A percentile compares a stretch with the other conserved stretches of the same genome.
Conservation (phyloP, 2,329 filamentous ascomycete genomes). For the Trichoderma brevicompactum region DNA sequence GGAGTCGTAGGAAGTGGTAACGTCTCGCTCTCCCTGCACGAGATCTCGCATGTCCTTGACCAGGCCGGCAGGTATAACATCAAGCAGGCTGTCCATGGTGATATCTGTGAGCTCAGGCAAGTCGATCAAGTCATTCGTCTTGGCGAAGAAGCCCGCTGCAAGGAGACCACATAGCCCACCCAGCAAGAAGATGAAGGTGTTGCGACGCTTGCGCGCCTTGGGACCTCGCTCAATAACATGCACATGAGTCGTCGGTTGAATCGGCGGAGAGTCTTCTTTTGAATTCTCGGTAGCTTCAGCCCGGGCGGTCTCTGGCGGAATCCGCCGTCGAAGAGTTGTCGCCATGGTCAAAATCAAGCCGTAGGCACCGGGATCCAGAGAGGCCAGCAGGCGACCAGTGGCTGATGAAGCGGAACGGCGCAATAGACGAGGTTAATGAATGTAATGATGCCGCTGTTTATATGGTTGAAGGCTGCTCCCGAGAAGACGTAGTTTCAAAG, state of each 20-base stretch:
- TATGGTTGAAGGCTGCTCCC: not conserved
- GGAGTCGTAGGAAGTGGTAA: conserved; percentile 85
- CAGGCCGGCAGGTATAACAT: conserved; percentile 84
- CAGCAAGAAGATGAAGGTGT: conserved; percentile 81
- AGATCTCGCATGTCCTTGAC: conserved; percentile 85
- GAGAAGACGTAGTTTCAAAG: not conserved
- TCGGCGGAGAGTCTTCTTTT: conserved; percentile 38
- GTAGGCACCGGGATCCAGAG: not conserved
- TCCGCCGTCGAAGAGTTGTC: conserved; percentile 43
- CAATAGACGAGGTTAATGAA: not conserved
- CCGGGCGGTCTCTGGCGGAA: conserved; percentile 34
- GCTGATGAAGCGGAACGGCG: not conserved
- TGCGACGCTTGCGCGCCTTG: conserved; percentile 71
- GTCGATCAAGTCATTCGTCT: conserved; percentile 86
- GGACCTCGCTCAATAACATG: conserved; percentile 51
- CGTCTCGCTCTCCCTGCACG: conserved; percentile 82
- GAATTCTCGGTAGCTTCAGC: conserved; percentile 32
- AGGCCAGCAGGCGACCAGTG: not conserved
- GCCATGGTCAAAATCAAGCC: conserved; percentile 36
- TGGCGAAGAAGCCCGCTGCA: conserved; percentile 87
- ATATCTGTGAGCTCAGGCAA: conserved; percentile 71
- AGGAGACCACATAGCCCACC: conserved; percentile 90
- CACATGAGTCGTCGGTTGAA: conserved; percentile 42
- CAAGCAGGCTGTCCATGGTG: conserved; percentile 83
- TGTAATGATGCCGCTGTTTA: not conserved